A percentile compares a stretch with the other conserved stretches of the same genome.
Evolutionary conservation across 2,329 filamentous ascomycete species (phyloP).

Genomic region (Arthroderma uncinatum): DNA sequence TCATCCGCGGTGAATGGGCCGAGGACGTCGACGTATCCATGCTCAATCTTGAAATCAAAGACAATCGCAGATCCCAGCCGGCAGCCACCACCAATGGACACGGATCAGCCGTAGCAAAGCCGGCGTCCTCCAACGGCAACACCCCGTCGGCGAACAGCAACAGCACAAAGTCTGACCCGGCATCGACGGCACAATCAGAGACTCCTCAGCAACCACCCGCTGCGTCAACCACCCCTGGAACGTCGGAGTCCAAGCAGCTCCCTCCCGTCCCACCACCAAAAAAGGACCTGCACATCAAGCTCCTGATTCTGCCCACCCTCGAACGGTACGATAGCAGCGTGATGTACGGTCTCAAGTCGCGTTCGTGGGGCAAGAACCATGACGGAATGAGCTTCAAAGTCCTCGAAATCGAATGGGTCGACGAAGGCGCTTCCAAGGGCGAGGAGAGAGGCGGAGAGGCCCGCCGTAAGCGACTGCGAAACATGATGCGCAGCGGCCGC

Average conservation of each 20-base stretch:
- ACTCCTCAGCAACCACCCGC: background rate
- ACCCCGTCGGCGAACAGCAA: slow-evolving; percentile 1
- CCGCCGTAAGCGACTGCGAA: slow-evolving; percentile 40
- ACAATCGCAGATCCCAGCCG: slow-evolving; percentile 35
- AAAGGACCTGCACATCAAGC: slow-evolving; percentile 74
- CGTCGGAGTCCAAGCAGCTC: slow-evolving; percentile 8
- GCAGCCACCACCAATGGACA: slow-evolving; percentile 28
- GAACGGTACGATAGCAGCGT: slow-evolving; percentile 64
- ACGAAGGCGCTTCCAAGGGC: slow-evolving; percentile 48
- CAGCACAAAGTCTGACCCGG: slow-evolving; percentile 5
- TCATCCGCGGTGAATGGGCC: slow-evolving; percentile 79
- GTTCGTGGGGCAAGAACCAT: slow-evolving; percentile 65
- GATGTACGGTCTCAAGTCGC: slow-evolving; percentile 69
- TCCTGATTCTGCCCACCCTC: slow-evolving; percentile 70
- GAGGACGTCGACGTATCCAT: slow-evolving; percentile 62
- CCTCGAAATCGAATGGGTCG: slow-evolving; percentile 70
- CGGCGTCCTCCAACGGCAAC: slow-evolving; percentile 8
- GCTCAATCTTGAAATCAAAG: slow-evolving; percentile 47
- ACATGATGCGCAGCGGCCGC: slow-evolving; percentile 32
- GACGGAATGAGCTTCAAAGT: slow-evolving; percentile 88
- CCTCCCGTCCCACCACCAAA: slow-evolving; percentile 47
- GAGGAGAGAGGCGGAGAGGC: slow-evolving; percentile 38
- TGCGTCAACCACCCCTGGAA: slow-evolving; percentile 15
- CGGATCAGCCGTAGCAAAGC: slow-evolving; percentile 10
- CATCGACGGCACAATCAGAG: background rate